These are phyloP conservation scores for Chaetoceros muelleri DNA, from an alignment of 108 stramenopile genomes.

Conservation along the genomic window DNA sequence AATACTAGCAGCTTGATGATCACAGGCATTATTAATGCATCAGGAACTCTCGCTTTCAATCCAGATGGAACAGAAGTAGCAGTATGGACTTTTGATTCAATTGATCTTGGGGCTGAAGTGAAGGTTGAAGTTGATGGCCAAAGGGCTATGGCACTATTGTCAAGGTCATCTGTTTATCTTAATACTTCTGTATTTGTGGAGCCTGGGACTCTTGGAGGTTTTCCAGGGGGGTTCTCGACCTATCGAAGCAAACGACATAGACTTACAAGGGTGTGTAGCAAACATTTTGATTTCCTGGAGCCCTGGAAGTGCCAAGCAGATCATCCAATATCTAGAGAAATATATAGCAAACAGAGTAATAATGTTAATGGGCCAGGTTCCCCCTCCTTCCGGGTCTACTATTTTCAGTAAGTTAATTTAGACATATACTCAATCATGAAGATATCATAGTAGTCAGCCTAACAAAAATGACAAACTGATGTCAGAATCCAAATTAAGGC, in stretches of 20 bases:
- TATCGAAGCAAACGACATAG: slow-evolving; percentile 27
- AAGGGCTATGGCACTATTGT: slow-evolving; percentile 52
- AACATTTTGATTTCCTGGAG: slow-evolving; percentile 19
- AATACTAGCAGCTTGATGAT: slow-evolving; percentile 53
- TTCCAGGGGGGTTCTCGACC: slow-evolving; percentile 65
- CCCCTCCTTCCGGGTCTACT: slow-evolving; percentile 43
- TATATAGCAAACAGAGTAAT: slow-evolving; percentile 28
- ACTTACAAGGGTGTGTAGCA: slow-evolving; percentile 25
- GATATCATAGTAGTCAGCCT: too few relatives aligned
- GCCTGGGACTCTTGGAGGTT: slow-evolving; percentile 65
- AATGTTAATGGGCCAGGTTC: slow-evolving; percentile 75
- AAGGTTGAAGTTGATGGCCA: slow-evolving; percentile 51
- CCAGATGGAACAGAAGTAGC: slow-evolving; percentile 63
- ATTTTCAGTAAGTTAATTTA: slow-evolving; percentile 12
- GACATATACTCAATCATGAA: too few relatives aligned
- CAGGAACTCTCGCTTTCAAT: slow-evolving; percentile 38
- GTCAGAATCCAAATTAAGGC: slow-evolving; percentile 48
- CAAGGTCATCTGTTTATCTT: slow-evolving; percentile 39
- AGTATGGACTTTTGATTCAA: slow-evolving; percentile 60
- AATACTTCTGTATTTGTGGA: slow-evolving; percentile 37
- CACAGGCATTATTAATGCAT: slow-evolving; percentile 38
- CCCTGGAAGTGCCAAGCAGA: slow-evolving; percentile 27
- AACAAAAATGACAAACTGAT: too few relatives aligned
- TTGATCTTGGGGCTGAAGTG: slow-evolving; percentile 62
- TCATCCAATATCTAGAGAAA: slow-evolving; percentile 19